phyloP scores from a whole-genome alignment of 306 rosid species.

The Astragalus membranaceus region DNA sequence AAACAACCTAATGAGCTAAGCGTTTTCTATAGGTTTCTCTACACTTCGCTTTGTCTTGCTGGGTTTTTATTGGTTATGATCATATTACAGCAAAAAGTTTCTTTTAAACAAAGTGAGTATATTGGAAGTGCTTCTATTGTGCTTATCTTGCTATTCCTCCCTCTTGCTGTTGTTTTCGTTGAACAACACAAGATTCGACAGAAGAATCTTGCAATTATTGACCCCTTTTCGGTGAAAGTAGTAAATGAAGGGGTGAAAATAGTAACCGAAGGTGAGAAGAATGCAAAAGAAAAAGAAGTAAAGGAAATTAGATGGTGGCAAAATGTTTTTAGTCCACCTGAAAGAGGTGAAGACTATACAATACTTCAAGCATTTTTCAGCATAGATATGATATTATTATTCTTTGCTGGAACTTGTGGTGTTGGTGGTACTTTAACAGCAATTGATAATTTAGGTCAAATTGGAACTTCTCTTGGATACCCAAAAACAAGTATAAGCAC shows the following conservation, averaged over 20 bases:
- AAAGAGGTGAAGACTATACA: conserved; percentile 50
- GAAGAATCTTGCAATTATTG: background rate
- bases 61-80: conserved; percentile 54
- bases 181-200: conserved; percentile 35
- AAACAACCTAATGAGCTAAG: conserved; percentile 34
- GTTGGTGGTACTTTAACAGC: conserved; percentile 52
- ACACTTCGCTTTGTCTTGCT: conserved; percentile 53
- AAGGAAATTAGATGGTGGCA: conserved; percentile 37
- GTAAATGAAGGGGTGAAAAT: background rate
- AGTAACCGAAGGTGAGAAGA: background rate
- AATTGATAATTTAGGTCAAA: conserved; percentile 55
- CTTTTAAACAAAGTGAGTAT: conserved; percentile 38
- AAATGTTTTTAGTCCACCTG: conserved; percentile 37
- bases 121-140: conserved; percentile 39
- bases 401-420: conserved; percentile 46
- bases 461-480: conserved; percentile 44
- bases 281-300: background rate
- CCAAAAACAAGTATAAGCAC: conserved; percentile 42
- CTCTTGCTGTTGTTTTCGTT: conserved; percentile 36
- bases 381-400: conserved; percentile 45
- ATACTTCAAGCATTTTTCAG: conserved; percentile 64
- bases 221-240: conserved; percentile 19
- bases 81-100: conserved; percentile 29
- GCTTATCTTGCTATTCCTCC: conserved; percentile 50
- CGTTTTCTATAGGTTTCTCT: conserved; percentile 57